phyloP scores from a whole-genome alignment of 108 stramenopile species.

The Nannochloropsis salina region DNA sequence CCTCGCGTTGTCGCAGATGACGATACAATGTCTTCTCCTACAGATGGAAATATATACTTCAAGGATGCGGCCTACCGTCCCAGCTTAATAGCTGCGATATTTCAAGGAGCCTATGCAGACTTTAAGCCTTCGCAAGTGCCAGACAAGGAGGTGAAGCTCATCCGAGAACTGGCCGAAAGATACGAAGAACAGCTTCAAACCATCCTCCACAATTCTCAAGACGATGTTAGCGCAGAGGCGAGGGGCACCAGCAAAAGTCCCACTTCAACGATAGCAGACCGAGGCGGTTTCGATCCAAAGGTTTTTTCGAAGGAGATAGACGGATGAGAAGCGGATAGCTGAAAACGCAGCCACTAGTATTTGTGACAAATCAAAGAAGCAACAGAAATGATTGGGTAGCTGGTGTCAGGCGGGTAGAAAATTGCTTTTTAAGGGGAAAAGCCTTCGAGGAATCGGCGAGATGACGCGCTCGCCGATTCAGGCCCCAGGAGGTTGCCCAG shows the following conservation, averaged over 20 bases:
- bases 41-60: not conserved
- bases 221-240: not conserved
- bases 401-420: too few relatives aligned
- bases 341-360: too few relatives aligned
- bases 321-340: too few relatives aligned
- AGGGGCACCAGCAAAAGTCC: not conserved
- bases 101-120: conserved; percentile 9
- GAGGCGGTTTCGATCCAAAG: too few relatives aligned
- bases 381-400: too few relatives aligned
- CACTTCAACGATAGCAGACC: too few relatives aligned
- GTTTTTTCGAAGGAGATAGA: too few relatives aligned
- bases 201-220: not conserved
- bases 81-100: not conserved
- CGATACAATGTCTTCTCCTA: not conserved
- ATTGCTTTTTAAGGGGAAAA: too few relatives aligned
- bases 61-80: not conserved
- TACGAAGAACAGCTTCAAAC: not conserved
- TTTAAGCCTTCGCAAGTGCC: not conserved
- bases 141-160: not conserved
- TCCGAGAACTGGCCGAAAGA: conserved; percentile 5
- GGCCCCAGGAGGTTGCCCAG: too few relatives aligned
- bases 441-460: too few relatives aligned
- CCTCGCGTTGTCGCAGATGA: not conserved
- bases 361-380: too few relatives aligned
- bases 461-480: too few relatives aligned